Evolutionary conservation across 2,329 filamentous ascomycete genomes (phyloP), one percentile per base, ranked within the genome.

Genomic region (Xylaria sp.): DNA sequence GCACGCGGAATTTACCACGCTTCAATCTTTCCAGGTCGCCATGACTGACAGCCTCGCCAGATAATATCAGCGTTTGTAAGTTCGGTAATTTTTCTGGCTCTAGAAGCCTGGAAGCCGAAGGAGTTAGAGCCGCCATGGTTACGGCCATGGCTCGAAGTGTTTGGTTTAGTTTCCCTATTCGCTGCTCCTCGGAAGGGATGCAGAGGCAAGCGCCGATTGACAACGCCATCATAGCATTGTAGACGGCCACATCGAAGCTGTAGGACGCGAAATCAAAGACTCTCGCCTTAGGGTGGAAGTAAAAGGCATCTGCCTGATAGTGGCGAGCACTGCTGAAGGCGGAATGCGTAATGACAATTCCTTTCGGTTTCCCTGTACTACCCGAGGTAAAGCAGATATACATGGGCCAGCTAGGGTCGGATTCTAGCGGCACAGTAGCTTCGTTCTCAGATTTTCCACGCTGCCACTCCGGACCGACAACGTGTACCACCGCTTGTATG

Each of bases 211-310:
- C 38, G 25, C 52, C 52, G 28, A 55, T 15, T 17, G 51, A 33
- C 37, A 54, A 25, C 23, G 51, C 19, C 51, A 54, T 54, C 51
- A 54, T 54, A 11, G 38, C 51, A 54, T 54, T 54, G n/a, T 54
- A 54, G n/a, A 55, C 40, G 4, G 52, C 28, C 28, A 55, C 52
- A 40, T 55, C 52, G 35, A 55, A 55, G 21, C 52, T 55, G 40
- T 55, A 55, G 17, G 38, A 33, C 14, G 52, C 52, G 31, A 55
- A 55, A 40, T 55, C 52, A 17, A 55, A 55, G 52, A 55, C 52
- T 23, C 52, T 37, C 2, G 52, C 52, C 2, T 17, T 8, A 5
- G 52, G 40, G 25, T 55, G 52, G 12, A 54, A 54, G n/a, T 38
- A 28, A 21, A 54, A 54, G 21, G 43, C 46, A 21, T 50, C 31